Evolutionary conservation across 371 early-diverging fungal species (phyloP).

Genomic region (Catenaria anguillulae): DNA sequence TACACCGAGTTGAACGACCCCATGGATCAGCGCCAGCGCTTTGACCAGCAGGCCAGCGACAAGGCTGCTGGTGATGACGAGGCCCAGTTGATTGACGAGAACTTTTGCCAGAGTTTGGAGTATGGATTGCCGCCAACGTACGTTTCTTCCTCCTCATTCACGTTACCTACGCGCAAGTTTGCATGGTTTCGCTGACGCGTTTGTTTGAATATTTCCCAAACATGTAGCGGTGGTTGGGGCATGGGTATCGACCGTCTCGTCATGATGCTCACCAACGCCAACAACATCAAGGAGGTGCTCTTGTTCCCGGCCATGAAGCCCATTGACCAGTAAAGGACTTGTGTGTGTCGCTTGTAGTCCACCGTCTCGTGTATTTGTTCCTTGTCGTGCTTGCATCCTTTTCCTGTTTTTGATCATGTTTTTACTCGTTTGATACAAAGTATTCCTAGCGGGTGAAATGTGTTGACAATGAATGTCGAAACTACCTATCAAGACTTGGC

Average conservation of each 20-base stretch:
- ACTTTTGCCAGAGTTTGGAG: slow-evolving; percentile 94
- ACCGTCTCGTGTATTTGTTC: too few species aligned
- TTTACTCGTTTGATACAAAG: too few species aligned
- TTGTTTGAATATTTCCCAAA: too few species aligned
- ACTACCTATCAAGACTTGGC: too few species aligned
- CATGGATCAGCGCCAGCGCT: slow-evolving; percentile 90
- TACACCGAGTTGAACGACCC: slow-evolving; percentile 99
- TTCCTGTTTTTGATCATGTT: too few species aligned
- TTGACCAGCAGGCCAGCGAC: slow-evolving; percentile 92
- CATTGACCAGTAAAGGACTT: not conserved
- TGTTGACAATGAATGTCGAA: too few species aligned
- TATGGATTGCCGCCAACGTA: slow-evolving; percentile 98
- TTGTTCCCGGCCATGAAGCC: slow-evolving; percentile 92
- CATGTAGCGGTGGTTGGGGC: slow-evolving; percentile 97
- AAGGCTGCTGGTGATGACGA: slow-evolving; percentile 99
- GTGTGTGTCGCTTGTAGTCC: too few species aligned
- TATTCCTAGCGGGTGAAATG: too few species aligned
- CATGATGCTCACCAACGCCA: slow-evolving; percentile 98
- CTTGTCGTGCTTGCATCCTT: too few species aligned
- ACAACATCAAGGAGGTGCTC: slow-evolving; percentile 96
- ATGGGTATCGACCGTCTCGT: slow-evolving; percentile 97
- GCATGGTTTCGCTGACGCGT: not conserved
- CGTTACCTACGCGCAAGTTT: not conserved
- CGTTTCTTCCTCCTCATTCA: too few species aligned
- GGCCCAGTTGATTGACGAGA: slow-evolving; percentile 97